Percentiles rank a stretch among this genome's conserved stretches.
phyloP scores from a whole-genome alignment of 306 rosid species.

The Hippophae gyantsensis region DNA sequence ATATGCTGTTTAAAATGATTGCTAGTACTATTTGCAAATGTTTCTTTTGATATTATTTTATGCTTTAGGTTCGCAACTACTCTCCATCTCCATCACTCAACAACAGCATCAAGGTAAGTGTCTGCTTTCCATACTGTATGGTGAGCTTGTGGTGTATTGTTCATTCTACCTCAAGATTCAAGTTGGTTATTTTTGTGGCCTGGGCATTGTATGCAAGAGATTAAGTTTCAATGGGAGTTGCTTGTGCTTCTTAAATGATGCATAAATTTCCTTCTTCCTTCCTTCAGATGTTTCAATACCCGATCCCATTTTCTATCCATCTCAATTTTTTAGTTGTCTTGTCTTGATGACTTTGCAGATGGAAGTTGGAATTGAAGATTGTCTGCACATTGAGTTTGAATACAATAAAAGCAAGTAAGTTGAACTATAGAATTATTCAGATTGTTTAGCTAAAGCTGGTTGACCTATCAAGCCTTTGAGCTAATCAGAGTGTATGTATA shows the following conservation, averaged over 20 bases:
- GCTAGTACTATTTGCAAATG: not conserved
- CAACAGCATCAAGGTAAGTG: slow-evolving; percentile 94
- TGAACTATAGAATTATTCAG: not conserved
- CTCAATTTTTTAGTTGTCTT: slow-evolving; percentile 14
- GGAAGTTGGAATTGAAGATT: slow-evolving; percentile 99
- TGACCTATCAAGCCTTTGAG: not conserved
- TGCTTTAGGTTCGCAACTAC: slow-evolving; percentile 83
- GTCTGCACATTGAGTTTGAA: slow-evolving; percentile 95
- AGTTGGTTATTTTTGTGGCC: not conserved
- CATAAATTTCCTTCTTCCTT: slow-evolving; percentile 8
- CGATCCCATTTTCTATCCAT: slow-evolving; percentile 10
- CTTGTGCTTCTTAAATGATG: not conserved
- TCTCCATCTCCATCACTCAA: slow-evolving; percentile 75
- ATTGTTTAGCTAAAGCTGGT: not conserved
- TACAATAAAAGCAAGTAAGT: slow-evolving; percentile 98
- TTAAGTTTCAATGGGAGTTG: not conserved
- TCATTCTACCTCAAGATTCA: not conserved
- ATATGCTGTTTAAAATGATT: not conserved
- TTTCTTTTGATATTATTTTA: slow-evolving; percentile 14
- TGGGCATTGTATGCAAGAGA: not conserved
- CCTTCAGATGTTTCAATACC: slow-evolving; percentile 11
- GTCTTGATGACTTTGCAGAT: slow-evolving; percentile 44
- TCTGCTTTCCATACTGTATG: slow-evolving; percentile 5
- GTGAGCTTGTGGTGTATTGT: not conserved
- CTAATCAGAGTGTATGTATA: slow-evolving; percentile 16